Evolutionary conservation across 495 filamentous ascomycete species (phyloP).

Genomic region (Penicillium verhagenii): DNA sequence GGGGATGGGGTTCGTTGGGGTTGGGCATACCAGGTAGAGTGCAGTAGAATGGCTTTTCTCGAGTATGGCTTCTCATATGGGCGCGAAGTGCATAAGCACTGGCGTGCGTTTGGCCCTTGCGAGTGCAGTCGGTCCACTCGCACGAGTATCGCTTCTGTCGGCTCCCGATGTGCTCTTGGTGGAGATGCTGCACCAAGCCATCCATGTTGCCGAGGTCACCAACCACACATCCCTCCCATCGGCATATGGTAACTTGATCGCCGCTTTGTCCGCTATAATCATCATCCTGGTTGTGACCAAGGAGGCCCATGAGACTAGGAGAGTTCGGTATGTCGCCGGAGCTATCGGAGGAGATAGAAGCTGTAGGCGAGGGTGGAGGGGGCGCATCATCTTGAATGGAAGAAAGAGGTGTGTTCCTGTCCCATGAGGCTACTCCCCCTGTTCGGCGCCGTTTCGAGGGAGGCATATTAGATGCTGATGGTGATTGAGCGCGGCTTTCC

Average conservation of each 20-base stretch:
- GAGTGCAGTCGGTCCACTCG: constrained; percentile 86
- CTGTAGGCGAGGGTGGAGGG: constrained; percentile 41
- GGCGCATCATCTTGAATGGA: constrained; percentile 42
- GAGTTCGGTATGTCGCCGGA: constrained; percentile 69
- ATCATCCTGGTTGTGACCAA: constrained; percentile 61
- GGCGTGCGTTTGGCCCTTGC: constrained; percentile 87
- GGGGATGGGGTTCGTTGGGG: not conserved
- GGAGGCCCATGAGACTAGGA: constrained; percentile 40
- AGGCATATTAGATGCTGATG: constrained; percentile 44
- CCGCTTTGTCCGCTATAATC: constrained; percentile 72
- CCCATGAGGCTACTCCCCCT: constrained; percentile 46
- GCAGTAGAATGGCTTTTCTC: constrained; percentile 98
- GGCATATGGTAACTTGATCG: constrained; percentile 86
- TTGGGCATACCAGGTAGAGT: constrained; percentile 73
- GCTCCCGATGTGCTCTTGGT: constrained; percentile 86
- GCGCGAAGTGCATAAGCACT: constrained; percentile 94
- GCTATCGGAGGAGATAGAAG: constrained; percentile 81
- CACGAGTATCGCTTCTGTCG: constrained; percentile 85
- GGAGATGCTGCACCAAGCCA: constrained; percentile 85
- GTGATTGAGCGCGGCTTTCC: constrained; percentile 39
- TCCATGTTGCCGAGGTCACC: constrained; percentile 93
- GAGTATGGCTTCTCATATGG: constrained; percentile 95
- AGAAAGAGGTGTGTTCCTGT: constrained; percentile 50
- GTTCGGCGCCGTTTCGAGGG: constrained; percentile 53
- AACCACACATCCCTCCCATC: constrained; percentile 80